Conservation (phyloP, 202 grass and related monocot genomes). For the Zoysia matrella region DNA sequence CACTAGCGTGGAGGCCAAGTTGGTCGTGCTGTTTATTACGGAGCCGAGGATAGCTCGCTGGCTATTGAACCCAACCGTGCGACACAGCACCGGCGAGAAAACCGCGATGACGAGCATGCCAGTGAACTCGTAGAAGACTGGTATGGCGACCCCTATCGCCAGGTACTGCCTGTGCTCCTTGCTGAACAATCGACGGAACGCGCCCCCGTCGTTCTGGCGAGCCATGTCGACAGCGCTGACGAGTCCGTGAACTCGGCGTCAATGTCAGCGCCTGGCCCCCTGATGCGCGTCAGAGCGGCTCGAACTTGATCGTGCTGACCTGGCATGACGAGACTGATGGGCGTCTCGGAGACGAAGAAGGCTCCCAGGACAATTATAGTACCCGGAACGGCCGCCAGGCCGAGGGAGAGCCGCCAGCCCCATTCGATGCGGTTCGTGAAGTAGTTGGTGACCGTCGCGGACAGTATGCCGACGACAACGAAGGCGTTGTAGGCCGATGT, state of each 20-base stretch:
- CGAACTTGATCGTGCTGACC: constrained; percentile 25
- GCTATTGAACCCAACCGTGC: constrained; percentile 63
- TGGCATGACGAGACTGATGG: constrained; percentile 49
- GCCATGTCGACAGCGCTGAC: constrained; percentile 43
- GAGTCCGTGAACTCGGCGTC: constrained; percentile 54
- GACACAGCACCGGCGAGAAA: constrained; percentile 67
- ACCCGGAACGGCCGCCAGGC: constrained; percentile 49
- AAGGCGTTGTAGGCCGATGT: constrained; percentile 39
- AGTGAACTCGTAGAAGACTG: constrained; percentile 52
- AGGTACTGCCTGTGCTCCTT: constrained; percentile 45
- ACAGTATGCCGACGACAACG: constrained; percentile 34
- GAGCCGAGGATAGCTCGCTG: constrained; percentile 59
- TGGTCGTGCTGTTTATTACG: constrained; percentile 49
- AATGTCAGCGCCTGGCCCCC: background rate
- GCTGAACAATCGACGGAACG: constrained; percentile 37
- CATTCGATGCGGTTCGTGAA: constrained; percentile 39
- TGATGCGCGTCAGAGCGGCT: constrained; percentile 36
- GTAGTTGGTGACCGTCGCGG: constrained; percentile 51
- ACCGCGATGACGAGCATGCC: constrained; percentile 61
- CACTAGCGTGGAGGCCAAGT: constrained; percentile 36
- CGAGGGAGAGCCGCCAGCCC: constrained; percentile 60
- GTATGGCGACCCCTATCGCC: constrained; percentile 38
- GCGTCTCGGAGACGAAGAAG: constrained; percentile 47
- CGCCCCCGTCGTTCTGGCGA: constrained; percentile 36
- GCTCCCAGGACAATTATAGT: constrained; percentile 32